These are phyloP conservation scores for Capsicum chinense DNA, from an alignment of 257 asterid genomes.

Conservation along the genomic window DNA sequence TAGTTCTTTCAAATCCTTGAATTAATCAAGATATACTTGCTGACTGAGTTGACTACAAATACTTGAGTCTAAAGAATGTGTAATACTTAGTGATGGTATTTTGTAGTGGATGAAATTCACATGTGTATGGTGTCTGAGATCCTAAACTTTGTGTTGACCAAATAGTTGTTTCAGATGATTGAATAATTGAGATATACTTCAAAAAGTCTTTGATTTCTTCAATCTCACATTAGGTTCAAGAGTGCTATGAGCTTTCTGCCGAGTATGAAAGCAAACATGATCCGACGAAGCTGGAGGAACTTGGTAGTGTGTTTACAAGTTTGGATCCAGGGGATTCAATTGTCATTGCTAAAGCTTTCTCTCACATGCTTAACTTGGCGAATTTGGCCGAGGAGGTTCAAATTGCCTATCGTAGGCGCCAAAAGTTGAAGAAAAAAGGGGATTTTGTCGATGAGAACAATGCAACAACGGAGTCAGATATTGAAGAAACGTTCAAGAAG, in stretches of 20 bases:
- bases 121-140: neutral
- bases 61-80: neutral
- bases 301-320: slow-evolving; percentile 48
- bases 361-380: slow-evolving; percentile 63
- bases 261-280: slow-evolving; percentile 49
- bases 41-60: neutral
- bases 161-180: neutral
- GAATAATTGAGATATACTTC: neutral
- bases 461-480: slow-evolving; percentile 57
- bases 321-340: slow-evolving; percentile 60
- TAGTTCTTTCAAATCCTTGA: neutral
- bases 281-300: slow-evolving; percentile 52
- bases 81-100: neutral
- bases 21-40: neutral
- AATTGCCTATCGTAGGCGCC: slow-evolving; percentile 51
- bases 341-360: slow-evolving; percentile 57
- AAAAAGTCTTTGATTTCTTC: neutral
- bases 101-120: neutral
- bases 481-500: slow-evolving; percentile 56
- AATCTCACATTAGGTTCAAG: slow-evolving; percentile 46
- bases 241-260: slow-evolving; percentile 58
- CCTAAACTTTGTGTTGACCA: neutral
- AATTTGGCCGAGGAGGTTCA: slow-evolving; percentile 64
- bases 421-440: slow-evolving; percentile 52
- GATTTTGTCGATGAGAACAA: slow-evolving; percentile 51